phyloP scores from a whole-genome alignment of 139 green algal genomes.

The Diplosphaera chodatii region DNA sequence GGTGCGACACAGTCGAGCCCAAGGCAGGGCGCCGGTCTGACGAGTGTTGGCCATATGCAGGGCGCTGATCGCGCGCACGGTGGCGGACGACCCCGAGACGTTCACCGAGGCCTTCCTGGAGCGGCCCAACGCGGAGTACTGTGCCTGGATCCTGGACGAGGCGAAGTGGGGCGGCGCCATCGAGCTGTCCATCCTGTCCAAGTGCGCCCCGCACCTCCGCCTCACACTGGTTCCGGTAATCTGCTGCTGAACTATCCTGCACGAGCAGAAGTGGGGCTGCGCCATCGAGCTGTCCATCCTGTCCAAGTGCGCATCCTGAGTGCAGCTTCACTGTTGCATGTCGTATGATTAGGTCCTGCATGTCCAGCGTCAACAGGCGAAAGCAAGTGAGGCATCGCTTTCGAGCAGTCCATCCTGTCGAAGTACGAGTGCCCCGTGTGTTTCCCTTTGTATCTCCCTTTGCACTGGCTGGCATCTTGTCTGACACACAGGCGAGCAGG shows the following conservation, averaged over 20 bases:
- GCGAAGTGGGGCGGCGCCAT: slow-evolving; percentile 71
- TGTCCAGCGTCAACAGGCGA: no score
- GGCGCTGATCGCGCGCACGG: slow-evolving; percentile 56
- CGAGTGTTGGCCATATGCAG: slow-evolving; percentile 8
- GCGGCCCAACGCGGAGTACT: slow-evolving; percentile 35
- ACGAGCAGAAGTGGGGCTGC: no score
- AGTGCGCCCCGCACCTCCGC: not conserved
- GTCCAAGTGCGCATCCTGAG: no score
- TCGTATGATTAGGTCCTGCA: not conserved
- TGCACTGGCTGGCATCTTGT: no score
- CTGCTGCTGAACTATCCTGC: no score
- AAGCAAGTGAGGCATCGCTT: slow-evolving; percentile 59
- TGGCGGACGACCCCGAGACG: slow-evolving; percentile 59
- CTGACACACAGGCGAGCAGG: no score
- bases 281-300: not conserved
- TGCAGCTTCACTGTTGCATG: no score
- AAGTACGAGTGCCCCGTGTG: no score
- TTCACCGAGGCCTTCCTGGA: slow-evolving; percentile 79
- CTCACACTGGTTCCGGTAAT: no score
- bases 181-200: slow-evolving; percentile 86
- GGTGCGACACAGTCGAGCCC: not conserved
- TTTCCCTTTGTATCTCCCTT: no score
- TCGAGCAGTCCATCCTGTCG: slow-evolving; percentile 90
- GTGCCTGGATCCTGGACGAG: not conserved
- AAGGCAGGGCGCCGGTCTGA: not conserved